Evolutionary conservation across 1,284 basidiomycete species (phyloP).

Genomic region (Phlebopus sp.): DNA sequence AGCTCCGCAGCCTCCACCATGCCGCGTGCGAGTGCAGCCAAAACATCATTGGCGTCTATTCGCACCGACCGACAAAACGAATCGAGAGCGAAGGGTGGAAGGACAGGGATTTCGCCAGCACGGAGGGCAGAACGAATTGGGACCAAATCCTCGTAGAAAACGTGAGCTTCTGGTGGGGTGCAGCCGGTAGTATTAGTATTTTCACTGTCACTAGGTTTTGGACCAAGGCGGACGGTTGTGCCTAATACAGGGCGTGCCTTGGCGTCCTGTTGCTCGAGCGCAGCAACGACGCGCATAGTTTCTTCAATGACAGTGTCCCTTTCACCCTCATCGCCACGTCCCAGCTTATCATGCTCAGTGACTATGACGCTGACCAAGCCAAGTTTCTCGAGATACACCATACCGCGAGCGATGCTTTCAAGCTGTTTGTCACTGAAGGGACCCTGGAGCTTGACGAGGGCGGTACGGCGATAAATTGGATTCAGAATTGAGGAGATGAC

Average conservation of each 20-base stretch:
- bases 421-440: constrained; percentile 96
- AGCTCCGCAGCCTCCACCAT: constrained; percentile 70
- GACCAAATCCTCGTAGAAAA: constrained; percentile 71
- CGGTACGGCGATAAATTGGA: constrained; percentile 80
- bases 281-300: constrained; percentile 81
- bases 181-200: constrained; percentile 36
- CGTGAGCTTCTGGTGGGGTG: constrained; percentile 66
- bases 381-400: constrained; percentile 94
- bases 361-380: constrained; percentile 95
- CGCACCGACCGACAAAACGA: constrained; percentile 85
- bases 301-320: constrained; percentile 63
- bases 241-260: constrained; percentile 85
- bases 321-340: constrained; percentile 64
- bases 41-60: constrained; percentile 87
- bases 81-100: constrained; percentile 93
- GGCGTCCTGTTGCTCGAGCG: constrained; percentile 83
- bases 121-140: constrained; percentile 86
- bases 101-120: constrained; percentile 93
- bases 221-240: constrained; percentile 81
- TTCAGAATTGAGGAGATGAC: constrained; percentile 83
- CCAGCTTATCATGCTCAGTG: constrained; percentile 83
- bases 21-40: constrained; percentile 84
- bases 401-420: constrained; percentile 88
- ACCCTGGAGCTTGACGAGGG: constrained; percentile 95
- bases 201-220: constrained; percentile 57